A percentile compares a stretch with the other conserved stretches of the same genome.
Conservation (phyloP, 2,329 filamentous ascomycete genomes). For the Clonostachys rosea region DNA sequence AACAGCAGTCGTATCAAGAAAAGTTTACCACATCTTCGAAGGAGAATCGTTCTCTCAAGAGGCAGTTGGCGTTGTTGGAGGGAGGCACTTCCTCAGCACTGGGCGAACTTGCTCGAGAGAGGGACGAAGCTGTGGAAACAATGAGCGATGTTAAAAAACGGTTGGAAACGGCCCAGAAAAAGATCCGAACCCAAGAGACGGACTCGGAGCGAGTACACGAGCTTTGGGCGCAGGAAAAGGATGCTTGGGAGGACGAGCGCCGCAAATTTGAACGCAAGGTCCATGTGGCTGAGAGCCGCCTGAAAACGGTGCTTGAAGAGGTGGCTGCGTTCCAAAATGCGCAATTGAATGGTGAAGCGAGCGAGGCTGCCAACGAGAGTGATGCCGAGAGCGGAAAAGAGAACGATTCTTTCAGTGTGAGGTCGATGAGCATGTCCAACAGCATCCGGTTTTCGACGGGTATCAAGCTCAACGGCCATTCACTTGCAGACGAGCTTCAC, state of each 20-base stretch:
- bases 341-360: slow-evolving; percentile 28
- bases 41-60: slow-evolving; percentile 76
- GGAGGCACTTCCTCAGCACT: slow-evolving; percentile 83
- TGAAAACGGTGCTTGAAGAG: slow-evolving; percentile 83
- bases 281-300: slow-evolving; percentile 82
- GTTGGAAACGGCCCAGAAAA: slow-evolving; percentile 75
- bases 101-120: slow-evolving; percentile 76
- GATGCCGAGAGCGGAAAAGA: slow-evolving; percentile 59
- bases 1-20: slow-evolving; percentile 67
- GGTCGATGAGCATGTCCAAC: slow-evolving; percentile 68
- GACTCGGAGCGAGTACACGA: slow-evolving; percentile 74
- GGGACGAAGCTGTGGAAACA: slow-evolving; percentile 75
- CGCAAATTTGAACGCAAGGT: slow-evolving; percentile 78
- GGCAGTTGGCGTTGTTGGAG: slow-evolving; percentile 82
- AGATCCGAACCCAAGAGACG: slow-evolving; percentile 73
- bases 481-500: slow-evolving; percentile 79
- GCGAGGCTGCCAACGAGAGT: slow-evolving; percentile 34
- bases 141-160: slow-evolving; percentile 69
- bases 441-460: slow-evolving; percentile 69
- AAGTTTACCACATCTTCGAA: slow-evolving; percentile 61
- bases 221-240: slow-evolving; percentile 80
- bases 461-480: slow-evolving; percentile 61
- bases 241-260: slow-evolving; percentile 79
- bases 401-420: slow-evolving; percentile 66
- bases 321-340: slow-evolving; percentile 65